phyloP scores from a whole-genome alignment of 176 grass and related monocot species.

The Musa beccarii region DNA sequence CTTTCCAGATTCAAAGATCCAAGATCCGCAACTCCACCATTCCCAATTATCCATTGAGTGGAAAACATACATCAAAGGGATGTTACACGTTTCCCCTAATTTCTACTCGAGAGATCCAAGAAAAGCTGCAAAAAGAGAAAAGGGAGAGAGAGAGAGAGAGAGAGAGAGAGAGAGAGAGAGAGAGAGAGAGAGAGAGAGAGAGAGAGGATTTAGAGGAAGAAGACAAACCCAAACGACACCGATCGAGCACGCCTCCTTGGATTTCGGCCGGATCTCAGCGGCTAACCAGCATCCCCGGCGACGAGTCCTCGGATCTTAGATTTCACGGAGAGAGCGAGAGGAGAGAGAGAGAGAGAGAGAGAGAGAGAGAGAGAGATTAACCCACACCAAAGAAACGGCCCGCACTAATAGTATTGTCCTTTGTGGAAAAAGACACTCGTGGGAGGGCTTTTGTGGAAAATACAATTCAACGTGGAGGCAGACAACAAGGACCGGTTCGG shows the following conservation, averaged over 20 bases:
- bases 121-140: background rate
- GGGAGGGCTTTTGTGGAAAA: background rate
- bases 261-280: background rate
- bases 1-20: background rate
- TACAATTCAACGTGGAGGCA: background rate
- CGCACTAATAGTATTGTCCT: background rate
- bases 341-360: no score
- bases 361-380: background rate
- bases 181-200: no score
- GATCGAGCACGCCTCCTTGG: background rate
- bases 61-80: background rate
- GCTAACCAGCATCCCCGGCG: background rate
- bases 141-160: background rate
- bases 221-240: background rate
- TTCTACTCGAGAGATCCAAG: background rate
- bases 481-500: no score
- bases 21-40: background rate
- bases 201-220: background rate
- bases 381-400: background rate
- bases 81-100: background rate
- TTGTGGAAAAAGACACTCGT: background rate
- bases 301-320: background rate
- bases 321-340: background rate
- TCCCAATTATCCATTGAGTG: background rate
- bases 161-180: no score